These are phyloP conservation scores for Xerocomus potaroensis DNA, from an alignment of 768 basidiomycete genomes.

Conservation along the genomic window DNA sequence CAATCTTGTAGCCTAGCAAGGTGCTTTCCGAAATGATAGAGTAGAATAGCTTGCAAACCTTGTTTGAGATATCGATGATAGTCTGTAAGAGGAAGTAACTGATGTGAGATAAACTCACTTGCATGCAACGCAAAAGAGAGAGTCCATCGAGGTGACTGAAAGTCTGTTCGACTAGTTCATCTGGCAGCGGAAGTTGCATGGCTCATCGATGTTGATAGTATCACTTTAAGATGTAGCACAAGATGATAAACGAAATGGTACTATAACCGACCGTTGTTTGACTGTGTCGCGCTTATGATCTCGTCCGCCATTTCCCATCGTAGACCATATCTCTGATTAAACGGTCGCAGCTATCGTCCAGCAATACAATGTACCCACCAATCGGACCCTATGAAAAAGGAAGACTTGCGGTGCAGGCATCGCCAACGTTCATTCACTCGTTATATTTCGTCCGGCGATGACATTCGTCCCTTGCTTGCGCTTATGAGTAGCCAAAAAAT, in stretches of 20 bases:
- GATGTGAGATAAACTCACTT: slow-evolving; percentile 14
- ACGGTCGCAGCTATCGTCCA: not conserved
- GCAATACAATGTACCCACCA: slow-evolving; percentile 56
- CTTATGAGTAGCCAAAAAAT: slow-evolving; percentile 1
- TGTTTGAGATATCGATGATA: too few species aligned
- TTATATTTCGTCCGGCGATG: slow-evolving; percentile 55
- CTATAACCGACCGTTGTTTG: too few species aligned
- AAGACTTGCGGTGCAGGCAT: slow-evolving; percentile 63
- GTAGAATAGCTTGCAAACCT: slow-evolving; percentile 31
- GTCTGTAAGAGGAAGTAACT: not conserved
- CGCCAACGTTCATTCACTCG: slow-evolving; percentile 46
- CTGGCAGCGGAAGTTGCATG: slow-evolving; percentile 25
- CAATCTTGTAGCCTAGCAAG: slow-evolving; percentile 28
- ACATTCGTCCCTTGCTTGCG: not conserved
- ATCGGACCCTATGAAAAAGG: slow-evolving; percentile 64
- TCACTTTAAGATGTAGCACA: too few species aligned
- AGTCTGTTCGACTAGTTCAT: slow-evolving; percentile 25
- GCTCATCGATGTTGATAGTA: slow-evolving; percentile 11
- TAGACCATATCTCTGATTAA: slow-evolving; percentile 1
- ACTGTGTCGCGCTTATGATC: too few species aligned
- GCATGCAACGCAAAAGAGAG: slow-evolving; percentile 26
- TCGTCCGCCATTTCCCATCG: slow-evolving; percentile 9
- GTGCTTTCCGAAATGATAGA: slow-evolving; percentile 24
- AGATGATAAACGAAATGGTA: too few species aligned
- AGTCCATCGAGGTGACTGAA: slow-evolving; percentile 28